Evolutionary conservation across 2,329 filamentous ascomycete species (phyloP), one percentile per base, ranked within the genome.

Genomic region (Hawksworthiomyces lignivorus): DNA sequence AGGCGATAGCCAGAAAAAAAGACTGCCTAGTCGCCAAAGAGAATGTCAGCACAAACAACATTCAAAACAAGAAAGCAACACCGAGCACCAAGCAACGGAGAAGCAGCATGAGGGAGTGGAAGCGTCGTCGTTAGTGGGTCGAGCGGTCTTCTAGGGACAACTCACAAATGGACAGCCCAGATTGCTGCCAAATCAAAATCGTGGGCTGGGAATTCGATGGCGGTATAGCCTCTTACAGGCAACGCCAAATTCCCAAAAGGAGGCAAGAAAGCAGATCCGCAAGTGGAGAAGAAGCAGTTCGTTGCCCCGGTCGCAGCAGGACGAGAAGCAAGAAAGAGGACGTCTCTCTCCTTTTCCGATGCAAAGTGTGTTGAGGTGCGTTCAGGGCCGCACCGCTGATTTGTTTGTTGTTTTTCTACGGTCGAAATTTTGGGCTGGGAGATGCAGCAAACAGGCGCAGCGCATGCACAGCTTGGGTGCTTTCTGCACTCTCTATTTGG

Each of bases 401-500:
- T 11, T 20, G 29, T 17, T 39, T 31, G 27, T 11, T 3, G 24
- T 31, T 18, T 24, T 30, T 36, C 14, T 24, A 26, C 15, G 11
- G 37, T 32, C 37, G 28, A 17, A 21, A n/a, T n/a, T 21, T 30
- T 41, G 39, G 27, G 24, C 20, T 32, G 28, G 15, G 20, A 32
- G 33, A 31, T 32, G 33, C 33, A 30, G 33, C 12, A 14, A 21
- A 32, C 18, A 36, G 36, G 27, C 28, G 33, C 32, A 42, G 40
- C 28, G 30, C 40, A 43, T 37, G 34, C 34, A 22, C 40, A 18
- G 28, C 21, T n/a, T 32, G 33, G 40, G 15, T 22, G 40, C 38
- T n/a, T 17, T 34, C 38, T 34, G 40, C 34, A 32, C 28, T 27
- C 14, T 36, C 28, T 30, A 33, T 29, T 36, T 36, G 34, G 33